Evolutionary conservation across 768 basidiomycete genomes (phyloP), one percentile per base, ranked within the genome.

Genomic region (Pleurotus djamor): DNA sequence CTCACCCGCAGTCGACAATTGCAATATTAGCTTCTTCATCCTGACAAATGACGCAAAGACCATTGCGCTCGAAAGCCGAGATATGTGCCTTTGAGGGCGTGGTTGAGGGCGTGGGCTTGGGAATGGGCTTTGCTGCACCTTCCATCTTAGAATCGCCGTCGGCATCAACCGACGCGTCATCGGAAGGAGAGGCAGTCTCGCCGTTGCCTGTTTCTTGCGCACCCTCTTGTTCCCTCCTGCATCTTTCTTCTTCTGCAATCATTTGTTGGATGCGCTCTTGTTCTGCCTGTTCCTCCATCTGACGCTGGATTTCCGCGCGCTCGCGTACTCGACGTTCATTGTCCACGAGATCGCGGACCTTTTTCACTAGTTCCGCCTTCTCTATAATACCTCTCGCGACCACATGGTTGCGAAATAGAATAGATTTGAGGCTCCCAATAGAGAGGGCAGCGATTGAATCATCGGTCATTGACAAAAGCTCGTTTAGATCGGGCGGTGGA

Each of bases 1-100:
- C 88, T 47, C 69, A 92, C 89, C 95, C 95, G 83, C 95, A 97
- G 72, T 97, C 95, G 10, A 96, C 90, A 57, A 94, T 86, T 2
- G 94, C 95, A 59, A 97, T 91, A 64, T 91, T 94, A 0, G 95
- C 94, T 63, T 96, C 94, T 60, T 94, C 91, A 62, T 97, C 95
- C 68, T 96, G 94, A 67, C 95, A 97, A 8, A 97, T 83, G 0
- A 96, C 92, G 69, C 95, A 97, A 4, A 95, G 72, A 1, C 95
- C 94, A 7, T 83, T 82, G 21, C 87, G 82, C 61, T 92, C 91
- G 10, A 81, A 68, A 41, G 76, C 72, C 1, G 77, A 71, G 1
- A 71, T 68, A 66, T 76, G 71, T 35, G 72, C 71, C 59, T 74
- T 69, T 32, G 45, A 17, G 7, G 54, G 54, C 16, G n/a, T 43